Conservation (phyloP, 2,329 filamentous ascomycete species). For the Aspergillus amoenus region DNA sequence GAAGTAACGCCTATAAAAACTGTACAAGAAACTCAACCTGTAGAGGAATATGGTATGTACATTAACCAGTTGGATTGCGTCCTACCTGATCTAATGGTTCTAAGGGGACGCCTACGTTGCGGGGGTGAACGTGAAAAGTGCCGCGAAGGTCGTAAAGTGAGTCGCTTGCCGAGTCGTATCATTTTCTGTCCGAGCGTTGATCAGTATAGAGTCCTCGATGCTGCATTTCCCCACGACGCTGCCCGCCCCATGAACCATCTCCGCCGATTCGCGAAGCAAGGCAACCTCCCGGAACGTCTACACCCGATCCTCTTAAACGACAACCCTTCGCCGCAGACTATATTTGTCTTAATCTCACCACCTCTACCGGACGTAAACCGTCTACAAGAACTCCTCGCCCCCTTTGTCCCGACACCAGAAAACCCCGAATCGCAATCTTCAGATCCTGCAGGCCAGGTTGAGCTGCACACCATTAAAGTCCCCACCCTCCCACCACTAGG, state of each 20-base stretch:
- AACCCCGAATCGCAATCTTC: not conserved
- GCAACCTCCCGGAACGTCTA: slow-evolving; percentile 33
- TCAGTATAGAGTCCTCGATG: slow-evolving; percentile 37
- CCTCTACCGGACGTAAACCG: slow-evolving; percentile 38
- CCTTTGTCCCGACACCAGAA: slow-evolving; percentile 30
- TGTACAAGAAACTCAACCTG: slow-evolving; percentile 43
- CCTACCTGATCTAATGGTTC: slow-evolving; percentile 6
- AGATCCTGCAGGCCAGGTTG: slow-evolving; percentile 19
- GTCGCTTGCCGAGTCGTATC: slow-evolving; percentile 4
- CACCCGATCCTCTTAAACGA: slow-evolving; percentile 22
- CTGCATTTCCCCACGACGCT: slow-evolving; percentile 35
- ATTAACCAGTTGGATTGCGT: not conserved
- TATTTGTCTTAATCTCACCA: slow-evolving; percentile 44
- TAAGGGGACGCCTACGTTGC: slow-evolving; percentile 45
- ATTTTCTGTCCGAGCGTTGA: not conserved
- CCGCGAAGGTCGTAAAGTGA: slow-evolving; percentile 46
- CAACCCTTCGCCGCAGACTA: slow-evolving; percentile 28
- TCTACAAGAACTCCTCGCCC: slow-evolving; percentile 36
- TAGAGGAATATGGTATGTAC: slow-evolving; percentile 42
- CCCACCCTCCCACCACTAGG: slow-evolving; percentile 43
- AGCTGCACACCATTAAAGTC: slow-evolving; percentile 35
- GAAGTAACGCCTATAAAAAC: slow-evolving; percentile 43
- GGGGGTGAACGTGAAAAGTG: slow-evolving; percentile 45
- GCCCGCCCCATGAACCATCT: slow-evolving; percentile 37
- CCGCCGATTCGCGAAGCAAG: slow-evolving; percentile 41